phyloP scores from a whole-genome alignment of 1,284 basidiomycete species.

The Sporisorium iseilematis-ciliati region DNA sequence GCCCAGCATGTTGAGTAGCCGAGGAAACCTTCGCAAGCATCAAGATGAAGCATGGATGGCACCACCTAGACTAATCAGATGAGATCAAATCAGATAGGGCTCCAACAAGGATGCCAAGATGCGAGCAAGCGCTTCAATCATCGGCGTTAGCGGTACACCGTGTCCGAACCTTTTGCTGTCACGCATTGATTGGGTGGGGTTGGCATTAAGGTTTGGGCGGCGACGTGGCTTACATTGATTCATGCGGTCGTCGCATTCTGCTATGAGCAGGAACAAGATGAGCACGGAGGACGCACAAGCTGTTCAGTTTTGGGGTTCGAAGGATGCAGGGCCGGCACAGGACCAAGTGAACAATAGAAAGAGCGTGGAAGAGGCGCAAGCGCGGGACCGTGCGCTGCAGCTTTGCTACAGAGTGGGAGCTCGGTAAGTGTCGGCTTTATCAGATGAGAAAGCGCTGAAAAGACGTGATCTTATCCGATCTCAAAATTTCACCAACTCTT shows the following conservation, averaged over 20 bases:
- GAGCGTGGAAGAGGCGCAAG: too few species aligned
- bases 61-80: not conserved
- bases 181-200: constrained; percentile 1
- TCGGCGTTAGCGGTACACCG: not conserved
- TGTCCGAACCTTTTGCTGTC: not conserved
- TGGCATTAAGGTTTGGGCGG: not conserved
- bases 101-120: not conserved
- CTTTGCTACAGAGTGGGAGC: too few species aligned
- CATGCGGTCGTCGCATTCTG: not conserved
- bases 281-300: too few species aligned
- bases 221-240: not conserved
- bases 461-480: constrained; percentile 9
- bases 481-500: not conserved
- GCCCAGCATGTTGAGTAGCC: not conserved
- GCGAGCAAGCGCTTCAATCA: not conserved
- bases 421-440: not conserved
- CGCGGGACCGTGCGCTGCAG: too few species aligned
- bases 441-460: constrained; percentile 1
- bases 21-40: not conserved
- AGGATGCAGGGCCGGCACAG: too few species aligned
- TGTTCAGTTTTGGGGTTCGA: too few species aligned
- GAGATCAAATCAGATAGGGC: not conserved
- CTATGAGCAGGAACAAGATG: too few species aligned
- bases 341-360: too few species aligned
- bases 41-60: not conserved